A percentile compares a stretch with the other conserved stretches of the same genome.
Evolutionary conservation across 345 rosid genomes (phyloP).

Genomic region (Lagerstroemia speciosa): DNA sequence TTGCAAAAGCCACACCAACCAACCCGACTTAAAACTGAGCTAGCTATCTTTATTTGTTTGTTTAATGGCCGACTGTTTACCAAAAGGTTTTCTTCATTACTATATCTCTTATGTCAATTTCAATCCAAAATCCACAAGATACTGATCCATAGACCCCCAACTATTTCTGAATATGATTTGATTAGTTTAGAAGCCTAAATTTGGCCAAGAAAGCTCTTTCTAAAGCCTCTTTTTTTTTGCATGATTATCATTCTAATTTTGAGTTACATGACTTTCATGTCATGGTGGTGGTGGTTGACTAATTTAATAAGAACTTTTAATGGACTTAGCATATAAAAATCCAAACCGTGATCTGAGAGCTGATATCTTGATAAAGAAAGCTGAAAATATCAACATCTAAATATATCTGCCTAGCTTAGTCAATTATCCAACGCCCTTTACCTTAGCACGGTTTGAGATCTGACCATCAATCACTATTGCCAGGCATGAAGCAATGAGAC

Average conservation of each 20-base stretch:
- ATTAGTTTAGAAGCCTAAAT: neutral
- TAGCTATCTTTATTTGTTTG: neutral
- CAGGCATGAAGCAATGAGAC: neutral
- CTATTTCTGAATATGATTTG: neutral
- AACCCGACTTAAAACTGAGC: neutral
- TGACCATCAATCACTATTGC: neutral
- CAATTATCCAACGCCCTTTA: no score
- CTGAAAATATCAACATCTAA: neutral
- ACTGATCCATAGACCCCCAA: neutral
- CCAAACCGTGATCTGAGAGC: neutral
- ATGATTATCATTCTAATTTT: no score
- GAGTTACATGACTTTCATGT: no score
- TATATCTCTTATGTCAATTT: neutral
- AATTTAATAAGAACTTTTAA: no score
- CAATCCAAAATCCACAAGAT: neutral
- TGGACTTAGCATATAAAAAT: no score
- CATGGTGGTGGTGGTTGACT: no score
- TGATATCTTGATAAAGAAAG: neutral
- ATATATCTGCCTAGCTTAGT: neutral
- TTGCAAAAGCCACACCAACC: neutral
- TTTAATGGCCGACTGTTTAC: neutral
- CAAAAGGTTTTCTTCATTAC: neutral
- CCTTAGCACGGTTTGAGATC: neutral
- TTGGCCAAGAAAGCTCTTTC: neutral
- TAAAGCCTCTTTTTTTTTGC: no score